Conservation (phyloP, 23 red algal genomes). For the Gracilariopsis chorda region DNA sequence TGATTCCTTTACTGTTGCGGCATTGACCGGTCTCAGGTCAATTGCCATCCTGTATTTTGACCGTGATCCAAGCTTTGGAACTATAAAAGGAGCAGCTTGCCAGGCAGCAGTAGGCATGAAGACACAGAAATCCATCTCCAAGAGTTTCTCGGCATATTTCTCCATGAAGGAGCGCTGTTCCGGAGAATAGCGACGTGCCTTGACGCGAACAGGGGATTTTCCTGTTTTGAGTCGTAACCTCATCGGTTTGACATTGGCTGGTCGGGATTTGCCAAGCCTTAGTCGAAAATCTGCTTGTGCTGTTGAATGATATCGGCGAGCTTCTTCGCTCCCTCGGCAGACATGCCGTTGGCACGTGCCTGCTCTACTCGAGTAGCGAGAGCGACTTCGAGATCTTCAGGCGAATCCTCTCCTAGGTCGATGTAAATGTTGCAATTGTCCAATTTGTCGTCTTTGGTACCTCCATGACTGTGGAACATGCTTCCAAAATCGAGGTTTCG, state of each 20-base stretch:
- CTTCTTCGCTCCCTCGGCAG: not conserved
- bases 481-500: not conserved
- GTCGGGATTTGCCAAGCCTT: conserved; percentile 34
- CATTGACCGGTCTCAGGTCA: conserved; percentile 37
- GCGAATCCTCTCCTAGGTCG: not conserved
- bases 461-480: not conserved
- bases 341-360: not conserved
- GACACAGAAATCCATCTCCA: not conserved
- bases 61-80: conserved; percentile 6
- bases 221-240: not conserved
- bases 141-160: not conserved
- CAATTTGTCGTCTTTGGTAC: not conserved
- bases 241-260: conserved; percentile 14
- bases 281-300: conserved; percentile 25
- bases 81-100: not conserved
- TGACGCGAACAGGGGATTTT: not conserved
- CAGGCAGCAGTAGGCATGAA: not conserved
- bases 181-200: conserved; percentile 11
- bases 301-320: not conserved
- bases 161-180: not conserved
- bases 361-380: not conserved
- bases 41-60: conserved; percentile 27
- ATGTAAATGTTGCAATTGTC: not conserved
- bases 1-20: not conserved
- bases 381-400: not conserved